Evolutionary conservation across 2,329 filamentous ascomycete genomes (phyloP).

Genomic region (Didymella pinodella): DNA sequence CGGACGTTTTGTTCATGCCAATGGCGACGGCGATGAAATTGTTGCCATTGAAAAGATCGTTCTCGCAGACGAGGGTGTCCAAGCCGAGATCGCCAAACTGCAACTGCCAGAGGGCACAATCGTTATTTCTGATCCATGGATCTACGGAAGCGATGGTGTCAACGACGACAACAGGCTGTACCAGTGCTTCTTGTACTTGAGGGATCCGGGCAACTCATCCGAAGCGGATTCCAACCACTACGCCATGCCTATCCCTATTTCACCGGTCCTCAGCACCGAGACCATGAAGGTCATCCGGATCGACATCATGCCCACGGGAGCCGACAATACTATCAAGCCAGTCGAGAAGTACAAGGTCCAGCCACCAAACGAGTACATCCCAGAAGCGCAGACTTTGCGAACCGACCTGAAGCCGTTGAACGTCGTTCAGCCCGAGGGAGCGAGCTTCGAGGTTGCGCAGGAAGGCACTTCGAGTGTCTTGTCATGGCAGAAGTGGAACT

Average conservation of each 20-base stretch:
- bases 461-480: constrained; percentile 64
- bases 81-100: constrained; percentile 67
- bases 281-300: constrained; percentile 72
- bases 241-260: constrained; percentile 71
- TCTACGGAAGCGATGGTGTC: constrained; percentile 66
- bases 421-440: constrained; percentile 70
- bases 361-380: constrained; percentile 71
- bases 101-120: constrained; percentile 65
- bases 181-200: constrained; percentile 73
- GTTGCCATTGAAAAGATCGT: constrained; percentile 65
- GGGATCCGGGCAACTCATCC: constrained; percentile 65
- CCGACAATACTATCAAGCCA: constrained; percentile 65
- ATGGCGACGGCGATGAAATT: constrained; percentile 67
- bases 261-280: constrained; percentile 70
- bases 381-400: constrained; percentile 67
- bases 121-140: constrained; percentile 71
- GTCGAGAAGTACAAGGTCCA: constrained; percentile 65
- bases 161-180: constrained; percentile 60
- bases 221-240: constrained; percentile 74
- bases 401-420: constrained; percentile 71
- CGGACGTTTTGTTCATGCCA: constrained; percentile 64
- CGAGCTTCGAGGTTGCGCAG: constrained; percentile 64
- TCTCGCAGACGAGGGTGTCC: constrained; percentile 63
- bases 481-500: constrained; percentile 75
- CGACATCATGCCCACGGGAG: constrained; percentile 72